A percentile compares a stretch with the other conserved stretches of the same genome.
Evolutionary conservation across 306 rosid genomes (phyloP).

Genomic region (Trichosanthes cucumerina): DNA sequence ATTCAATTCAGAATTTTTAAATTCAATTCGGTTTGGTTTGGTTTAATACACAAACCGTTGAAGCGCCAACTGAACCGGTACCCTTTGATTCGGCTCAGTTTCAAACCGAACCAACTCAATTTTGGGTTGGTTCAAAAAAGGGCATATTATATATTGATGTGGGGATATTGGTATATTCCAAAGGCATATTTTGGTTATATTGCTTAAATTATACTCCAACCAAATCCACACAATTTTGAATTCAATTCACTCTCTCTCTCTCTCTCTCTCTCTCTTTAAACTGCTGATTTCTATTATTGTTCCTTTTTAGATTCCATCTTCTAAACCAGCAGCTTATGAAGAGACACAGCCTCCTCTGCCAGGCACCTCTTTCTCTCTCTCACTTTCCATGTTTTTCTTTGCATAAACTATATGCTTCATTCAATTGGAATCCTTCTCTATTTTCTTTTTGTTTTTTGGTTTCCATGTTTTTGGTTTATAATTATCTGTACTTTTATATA

Average conservation of each 20-base stretch:
- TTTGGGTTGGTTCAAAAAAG: no score
- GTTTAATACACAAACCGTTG: not conserved
- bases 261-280: not conserved
- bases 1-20: no score
- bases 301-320: not conserved
- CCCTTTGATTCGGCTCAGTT: not conserved
- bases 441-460: not conserved
- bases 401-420: no score
- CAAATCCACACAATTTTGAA: not conserved
- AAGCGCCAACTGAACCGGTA: not conserved
- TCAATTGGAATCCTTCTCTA: no score
- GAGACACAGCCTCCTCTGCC: not conserved
- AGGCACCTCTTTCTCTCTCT: not conserved
- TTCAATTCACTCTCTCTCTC: not conserved
- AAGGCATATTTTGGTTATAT: constrained; percentile 12
- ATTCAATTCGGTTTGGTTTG: not conserved
- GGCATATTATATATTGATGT: not conserved
- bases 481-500: no score
- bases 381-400: not conserved
- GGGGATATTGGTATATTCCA: constrained; percentile 35
- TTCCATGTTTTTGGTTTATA: no score
- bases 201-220: not conserved
- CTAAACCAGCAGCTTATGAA: not conserved
- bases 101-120: no score
- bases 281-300: not conserved